Percentiles rank a stretch among this genome's conserved stretches.
These are phyloP conservation scores for Cladosporium sp. DNA, from an alignment of 2,329 filamentous ascomycete species.

Conservation along the genomic window DNA sequence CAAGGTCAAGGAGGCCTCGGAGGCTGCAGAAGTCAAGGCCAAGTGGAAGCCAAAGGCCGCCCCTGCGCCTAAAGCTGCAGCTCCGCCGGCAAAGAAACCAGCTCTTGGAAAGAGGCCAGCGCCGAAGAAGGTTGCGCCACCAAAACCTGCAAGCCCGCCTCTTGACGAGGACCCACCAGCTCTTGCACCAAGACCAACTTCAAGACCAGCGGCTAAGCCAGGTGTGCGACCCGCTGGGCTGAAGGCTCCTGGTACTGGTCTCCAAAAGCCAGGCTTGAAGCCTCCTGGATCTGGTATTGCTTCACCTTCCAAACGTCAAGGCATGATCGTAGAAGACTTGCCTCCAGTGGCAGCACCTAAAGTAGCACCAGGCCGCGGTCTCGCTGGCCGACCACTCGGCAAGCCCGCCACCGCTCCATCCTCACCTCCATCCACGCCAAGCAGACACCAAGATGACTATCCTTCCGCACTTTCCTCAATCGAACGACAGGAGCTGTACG, in stretches of 20 bases:
- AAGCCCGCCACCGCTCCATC: constrained; percentile 60
- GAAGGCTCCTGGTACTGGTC: constrained; percentile 41
- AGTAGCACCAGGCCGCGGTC: constrained; percentile 62
- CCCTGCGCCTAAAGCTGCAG: constrained; percentile 58
- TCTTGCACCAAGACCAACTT: constrained; percentile 60
- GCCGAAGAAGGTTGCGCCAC: constrained; percentile 50
- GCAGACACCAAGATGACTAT: constrained; percentile 46
- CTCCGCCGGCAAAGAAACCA: constrained; percentile 57
- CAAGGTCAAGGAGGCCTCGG: constrained; percentile 92
- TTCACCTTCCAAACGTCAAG: constrained; percentile 36
- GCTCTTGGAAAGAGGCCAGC: constrained; percentile 51
- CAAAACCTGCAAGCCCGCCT: constrained; percentile 42
- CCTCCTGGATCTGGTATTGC: constrained; percentile 34
- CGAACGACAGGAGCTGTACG: constrained; percentile 92
- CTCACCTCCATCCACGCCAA: constrained; percentile 61
- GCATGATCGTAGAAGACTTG: constrained; percentile 33
- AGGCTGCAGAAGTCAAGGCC: constrained; percentile 78
- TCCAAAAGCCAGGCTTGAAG: constrained; percentile 47
- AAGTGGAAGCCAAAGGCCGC: constrained; percentile 88
- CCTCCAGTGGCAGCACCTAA: constrained; percentile 40
- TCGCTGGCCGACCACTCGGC: constrained; percentile 81
- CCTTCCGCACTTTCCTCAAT: constrained; percentile 68
- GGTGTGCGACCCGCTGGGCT: constrained; percentile 32
- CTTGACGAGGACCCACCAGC: constrained; percentile 55
- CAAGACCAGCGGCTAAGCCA: constrained; percentile 52